Percentiles rank a stretch among this genome's conserved stretches.
Evolutionary conservation across 495 filamentous ascomycete species (phyloP).

Genomic region (Zalerion maritima): DNA sequence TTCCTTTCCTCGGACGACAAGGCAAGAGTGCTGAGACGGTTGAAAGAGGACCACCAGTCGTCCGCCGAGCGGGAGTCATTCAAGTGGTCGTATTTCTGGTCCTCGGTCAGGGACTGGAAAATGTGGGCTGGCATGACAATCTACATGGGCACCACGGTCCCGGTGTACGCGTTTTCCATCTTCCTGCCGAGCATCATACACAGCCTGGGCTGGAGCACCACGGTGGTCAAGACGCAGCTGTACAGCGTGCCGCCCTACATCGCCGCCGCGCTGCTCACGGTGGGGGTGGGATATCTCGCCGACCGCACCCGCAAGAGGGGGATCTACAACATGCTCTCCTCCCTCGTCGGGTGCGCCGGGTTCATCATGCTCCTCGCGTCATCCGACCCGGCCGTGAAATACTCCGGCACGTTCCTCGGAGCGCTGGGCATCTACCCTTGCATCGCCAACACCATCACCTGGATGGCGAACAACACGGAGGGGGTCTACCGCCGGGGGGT

Average conservation of each 20-base stretch:
- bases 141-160: slow-evolving; percentile 45
- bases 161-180: slow-evolving; percentile 70
- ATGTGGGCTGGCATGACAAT: slow-evolving; percentile 52
- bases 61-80: slow-evolving; percentile 56
- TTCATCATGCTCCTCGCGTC: slow-evolving; percentile 64
- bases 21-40: slow-evolving; percentile 40
- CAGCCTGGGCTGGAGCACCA: slow-evolving; percentile 50
- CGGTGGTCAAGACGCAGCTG: slow-evolving; percentile 48
- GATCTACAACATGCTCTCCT: slow-evolving; percentile 62
- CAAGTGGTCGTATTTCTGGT: slow-evolving; percentile 55
- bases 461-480: slow-evolving; percentile 81
- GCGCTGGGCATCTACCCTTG: slow-evolving; percentile 85
- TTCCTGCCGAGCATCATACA: slow-evolving; percentile 69
- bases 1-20: slow-evolving; percentile 56
- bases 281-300: slow-evolving; percentile 60
- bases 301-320: slow-evolving; percentile 69
- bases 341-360: slow-evolving; percentile 58
- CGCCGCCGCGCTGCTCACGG: slow-evolving; percentile 59
- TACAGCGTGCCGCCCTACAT: slow-evolving; percentile 75
- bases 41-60: slow-evolving; percentile 44
- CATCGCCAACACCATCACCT: slow-evolving; percentile 83
- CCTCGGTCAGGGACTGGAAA: slow-evolving; percentile 58
- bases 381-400: slow-evolving; percentile 47
- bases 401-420: slow-evolving; percentile 73
- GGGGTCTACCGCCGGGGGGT: slow-evolving; percentile 88